Percentiles rank a stretch among this genome's conserved stretches.
phyloP scores from a whole-genome alignment of 352 stramenopile species.

The Pythium phragmiticola region DNA sequence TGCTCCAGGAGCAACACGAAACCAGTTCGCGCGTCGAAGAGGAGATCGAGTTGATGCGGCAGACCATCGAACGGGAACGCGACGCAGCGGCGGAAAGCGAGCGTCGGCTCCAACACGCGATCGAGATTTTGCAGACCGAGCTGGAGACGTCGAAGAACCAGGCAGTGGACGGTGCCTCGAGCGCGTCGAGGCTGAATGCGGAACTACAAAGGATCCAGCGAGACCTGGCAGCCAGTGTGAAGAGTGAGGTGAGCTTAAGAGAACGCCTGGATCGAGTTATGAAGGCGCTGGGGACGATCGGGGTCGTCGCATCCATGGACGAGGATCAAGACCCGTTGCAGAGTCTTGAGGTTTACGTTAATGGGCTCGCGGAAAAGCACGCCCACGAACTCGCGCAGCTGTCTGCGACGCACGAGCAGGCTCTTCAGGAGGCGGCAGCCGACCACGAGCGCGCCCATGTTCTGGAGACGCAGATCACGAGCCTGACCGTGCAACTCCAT shows the following conservation, averaged over 20 bases:
- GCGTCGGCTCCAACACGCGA: constrained; percentile 4
- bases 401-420: constrained; percentile 7
- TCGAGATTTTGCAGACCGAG: constrained; percentile 14
- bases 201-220: constrained; percentile 1
- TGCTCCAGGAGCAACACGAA: constrained; percentile 17
- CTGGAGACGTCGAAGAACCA: constrained; percentile 1
- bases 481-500: constrained; percentile 31
- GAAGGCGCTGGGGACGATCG: constrained; percentile 1
- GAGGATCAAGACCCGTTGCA: not conserved
- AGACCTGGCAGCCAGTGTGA: not conserved
- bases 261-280: not conserved
- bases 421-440: constrained; percentile 4
- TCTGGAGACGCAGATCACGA: constrained; percentile 13
- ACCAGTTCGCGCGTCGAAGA: constrained; percentile 6
- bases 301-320: not conserved
- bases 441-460: constrained; percentile 1
- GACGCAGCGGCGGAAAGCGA: constrained; percentile 8
- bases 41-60: constrained; percentile 9
- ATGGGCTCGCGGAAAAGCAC: not conserved
- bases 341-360: not conserved
- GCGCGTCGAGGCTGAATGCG: constrained; percentile 1
- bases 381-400: constrained; percentile 6
- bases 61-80: constrained; percentile 17
- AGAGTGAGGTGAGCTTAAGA: constrained; percentile 11
- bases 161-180: not conserved